phyloP scores from a whole-genome alignment of 1,284 basidiomycete genomes.

The Coniophora puteana region DNA sequence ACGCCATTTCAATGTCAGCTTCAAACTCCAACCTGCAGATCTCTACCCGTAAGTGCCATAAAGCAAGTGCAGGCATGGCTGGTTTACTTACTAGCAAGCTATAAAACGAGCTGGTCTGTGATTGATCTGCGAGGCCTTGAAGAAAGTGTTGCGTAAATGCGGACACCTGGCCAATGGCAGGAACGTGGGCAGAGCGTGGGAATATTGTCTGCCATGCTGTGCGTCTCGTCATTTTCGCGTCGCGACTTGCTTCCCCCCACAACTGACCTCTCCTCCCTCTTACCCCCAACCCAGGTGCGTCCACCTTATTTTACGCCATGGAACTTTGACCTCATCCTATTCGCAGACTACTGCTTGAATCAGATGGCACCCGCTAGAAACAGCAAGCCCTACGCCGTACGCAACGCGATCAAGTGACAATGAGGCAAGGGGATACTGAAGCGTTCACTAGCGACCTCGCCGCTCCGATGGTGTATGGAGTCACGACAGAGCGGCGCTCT shows the following conservation, averaged over 20 bases:
- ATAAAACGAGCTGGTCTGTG: neutral
- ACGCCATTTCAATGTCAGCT: no score
- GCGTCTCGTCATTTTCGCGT: neutral
- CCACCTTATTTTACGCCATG: neutral
- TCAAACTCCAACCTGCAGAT: no score
- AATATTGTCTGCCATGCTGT: constrained; percentile 2
- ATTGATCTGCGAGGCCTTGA: neutral
- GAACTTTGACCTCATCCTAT: constrained; percentile 1
- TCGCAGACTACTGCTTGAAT: neutral
- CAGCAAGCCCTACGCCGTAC: constrained; percentile 26
- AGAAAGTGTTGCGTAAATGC: neutral
- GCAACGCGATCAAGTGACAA: neutral
- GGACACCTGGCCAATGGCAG: no score
- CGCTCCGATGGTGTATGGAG: constrained; percentile 60
- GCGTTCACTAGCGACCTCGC: constrained; percentile 25
- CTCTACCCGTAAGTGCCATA: no score
- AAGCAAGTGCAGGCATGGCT: no score
- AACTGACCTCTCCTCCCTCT: neutral
- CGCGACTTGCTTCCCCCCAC: neutral
- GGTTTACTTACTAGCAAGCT: neutral
- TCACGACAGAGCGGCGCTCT: constrained; percentile 64
- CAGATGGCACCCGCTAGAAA: constrained; percentile 21
- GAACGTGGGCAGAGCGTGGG: no score
- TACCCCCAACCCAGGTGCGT: neutral
- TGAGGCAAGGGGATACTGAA: neutral